phyloP scores from a whole-genome alignment of 495 filamentous ascomycete genomes.

The Penicillium simplicissimum region DNA sequence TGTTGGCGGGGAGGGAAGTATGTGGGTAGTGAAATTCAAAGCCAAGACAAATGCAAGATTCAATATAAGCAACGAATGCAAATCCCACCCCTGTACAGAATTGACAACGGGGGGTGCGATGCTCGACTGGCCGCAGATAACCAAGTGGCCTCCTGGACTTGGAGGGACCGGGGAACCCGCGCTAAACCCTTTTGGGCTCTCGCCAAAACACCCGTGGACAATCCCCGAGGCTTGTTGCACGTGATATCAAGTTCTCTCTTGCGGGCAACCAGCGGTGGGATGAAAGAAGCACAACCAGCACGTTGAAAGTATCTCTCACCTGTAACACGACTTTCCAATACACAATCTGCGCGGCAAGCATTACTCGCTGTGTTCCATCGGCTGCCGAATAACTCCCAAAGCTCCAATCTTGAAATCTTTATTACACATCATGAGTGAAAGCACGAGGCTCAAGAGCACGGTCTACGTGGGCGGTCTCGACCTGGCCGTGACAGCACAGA shows the following conservation, averaged over 20 bases:
- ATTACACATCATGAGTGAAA: slow-evolving; percentile 66
- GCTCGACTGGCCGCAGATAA: slow-evolving; percentile 31
- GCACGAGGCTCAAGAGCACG: slow-evolving; percentile 79
- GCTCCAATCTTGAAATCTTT: not conserved
- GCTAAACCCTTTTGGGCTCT: slow-evolving; percentile 38
- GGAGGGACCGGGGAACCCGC: slow-evolving; percentile 37
- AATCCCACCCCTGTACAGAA: slow-evolving; percentile 31
- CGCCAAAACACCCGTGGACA: slow-evolving; percentile 39
- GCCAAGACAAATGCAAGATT: slow-evolving; percentile 20
- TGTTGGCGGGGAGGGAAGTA: slow-evolving; percentile 49
- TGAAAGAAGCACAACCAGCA: slow-evolving; percentile 3
- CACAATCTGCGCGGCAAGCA: not conserved
- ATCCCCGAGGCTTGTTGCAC: slow-evolving; percentile 31
- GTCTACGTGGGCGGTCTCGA: slow-evolving; percentile 90
- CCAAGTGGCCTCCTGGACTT: slow-evolving; percentile 51
- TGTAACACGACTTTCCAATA: not conserved
- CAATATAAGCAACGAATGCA: slow-evolving; percentile 21
- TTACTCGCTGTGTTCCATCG: not conserved
- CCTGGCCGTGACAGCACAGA: slow-evolving; percentile 68
- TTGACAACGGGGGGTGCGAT: slow-evolving; percentile 29
- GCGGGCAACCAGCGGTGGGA: slow-evolving; percentile 5
- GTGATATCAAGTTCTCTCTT: slow-evolving; percentile 42
- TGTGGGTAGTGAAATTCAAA: slow-evolving; percentile 24
- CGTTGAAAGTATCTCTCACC: not conserved
- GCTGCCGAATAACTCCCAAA: not conserved